These are phyloP conservation scores for Spencermartinsiella europaea DNA, from an alignment of 805 yeast species.

Conservation along the genomic window DNA sequence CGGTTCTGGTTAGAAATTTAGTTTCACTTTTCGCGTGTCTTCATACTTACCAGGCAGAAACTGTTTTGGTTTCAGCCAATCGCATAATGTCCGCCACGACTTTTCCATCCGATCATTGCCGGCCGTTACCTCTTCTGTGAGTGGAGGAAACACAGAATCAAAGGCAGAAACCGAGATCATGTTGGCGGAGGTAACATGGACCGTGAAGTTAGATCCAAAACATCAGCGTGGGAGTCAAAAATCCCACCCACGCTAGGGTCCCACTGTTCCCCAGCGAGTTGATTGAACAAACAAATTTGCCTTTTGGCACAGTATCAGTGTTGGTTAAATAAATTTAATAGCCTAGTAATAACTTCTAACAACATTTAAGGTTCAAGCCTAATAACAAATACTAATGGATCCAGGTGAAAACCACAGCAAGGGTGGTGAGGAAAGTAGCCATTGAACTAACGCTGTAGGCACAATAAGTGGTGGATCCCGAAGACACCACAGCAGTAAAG, in stretches of 20 bases:
- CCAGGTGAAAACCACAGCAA: constrained; percentile 1
- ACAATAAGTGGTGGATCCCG: neutral
- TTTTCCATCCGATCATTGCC: neutral
- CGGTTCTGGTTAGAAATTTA: neutral
- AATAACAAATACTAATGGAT: neutral
- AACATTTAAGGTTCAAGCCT: too few species aligned
- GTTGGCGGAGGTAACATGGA: neutral
- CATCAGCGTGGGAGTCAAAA: too few species aligned
- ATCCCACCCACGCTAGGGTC: too few species aligned
- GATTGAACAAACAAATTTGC: too few species aligned
- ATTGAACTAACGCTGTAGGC: neutral
- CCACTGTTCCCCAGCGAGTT: too few species aligned
- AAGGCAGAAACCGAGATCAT: neutral
- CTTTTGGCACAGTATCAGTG: too few species aligned
- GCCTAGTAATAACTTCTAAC: too few species aligned
- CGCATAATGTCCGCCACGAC: neutral
- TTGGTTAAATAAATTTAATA: too few species aligned
- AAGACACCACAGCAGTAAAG: neutral
- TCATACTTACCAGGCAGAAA: neutral
- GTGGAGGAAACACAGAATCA: constrained; percentile 1
- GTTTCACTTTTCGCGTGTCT: neutral
- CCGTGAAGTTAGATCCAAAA: too few species aligned
- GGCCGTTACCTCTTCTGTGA: neutral
- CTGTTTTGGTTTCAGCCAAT: constrained; percentile 3
- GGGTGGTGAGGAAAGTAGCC: neutral